A percentile compares a stretch with the other conserved stretches of the same genome.
These are phyloP conservation scores for Blepharisma stoltei DNA, from an alignment of 73 alveolate genomes.

Conservation along the genomic window DNA sequence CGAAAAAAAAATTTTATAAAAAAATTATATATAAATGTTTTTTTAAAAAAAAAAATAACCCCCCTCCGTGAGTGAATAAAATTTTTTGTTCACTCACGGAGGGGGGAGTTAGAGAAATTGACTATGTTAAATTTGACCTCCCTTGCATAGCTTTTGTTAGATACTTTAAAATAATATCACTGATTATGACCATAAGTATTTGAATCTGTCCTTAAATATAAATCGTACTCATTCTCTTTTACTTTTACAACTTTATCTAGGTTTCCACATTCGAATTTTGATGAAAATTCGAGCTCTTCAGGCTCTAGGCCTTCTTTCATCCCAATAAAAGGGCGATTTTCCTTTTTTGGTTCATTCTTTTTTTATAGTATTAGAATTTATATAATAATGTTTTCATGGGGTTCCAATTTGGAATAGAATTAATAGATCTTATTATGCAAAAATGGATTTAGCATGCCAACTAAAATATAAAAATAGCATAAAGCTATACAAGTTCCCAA, in stretches of 20 bases:
- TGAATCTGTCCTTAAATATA: conserved; percentile 88
- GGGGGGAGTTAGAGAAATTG: conserved; percentile 90
- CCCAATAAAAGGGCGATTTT: conserved; percentile 24
- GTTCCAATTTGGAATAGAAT: too few relatives aligned
- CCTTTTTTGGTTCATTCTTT: neutral
- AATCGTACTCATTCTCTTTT: conserved; percentile 87
- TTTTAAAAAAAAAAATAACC: conserved; percentile 85
- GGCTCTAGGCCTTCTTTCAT: neutral
- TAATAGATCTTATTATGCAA: too few relatives aligned
- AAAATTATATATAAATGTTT: conserved; percentile 87
- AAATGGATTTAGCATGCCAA: too few relatives aligned
- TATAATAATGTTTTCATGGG: too few relatives aligned
- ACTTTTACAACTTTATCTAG: conserved; percentile 64
- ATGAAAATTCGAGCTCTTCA: conserved; percentile 69
- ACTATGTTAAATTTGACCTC: conserved; percentile 89
- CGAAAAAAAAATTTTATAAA: too few relatives aligned
- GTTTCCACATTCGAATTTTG: conserved; percentile 97
- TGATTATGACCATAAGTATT: conserved; percentile 94
- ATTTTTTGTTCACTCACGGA: too few relatives aligned
- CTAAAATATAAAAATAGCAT: too few relatives aligned
- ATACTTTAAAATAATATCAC: conserved; percentile 91
- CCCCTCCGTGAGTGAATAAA: too few relatives aligned
- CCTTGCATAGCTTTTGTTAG: conserved; percentile 84
- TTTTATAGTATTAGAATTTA: too few relatives aligned
- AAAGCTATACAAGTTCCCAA: too few relatives aligned